Conservation (phyloP, 139 green algal species). For the Haematococcus lacustris region DNA sequence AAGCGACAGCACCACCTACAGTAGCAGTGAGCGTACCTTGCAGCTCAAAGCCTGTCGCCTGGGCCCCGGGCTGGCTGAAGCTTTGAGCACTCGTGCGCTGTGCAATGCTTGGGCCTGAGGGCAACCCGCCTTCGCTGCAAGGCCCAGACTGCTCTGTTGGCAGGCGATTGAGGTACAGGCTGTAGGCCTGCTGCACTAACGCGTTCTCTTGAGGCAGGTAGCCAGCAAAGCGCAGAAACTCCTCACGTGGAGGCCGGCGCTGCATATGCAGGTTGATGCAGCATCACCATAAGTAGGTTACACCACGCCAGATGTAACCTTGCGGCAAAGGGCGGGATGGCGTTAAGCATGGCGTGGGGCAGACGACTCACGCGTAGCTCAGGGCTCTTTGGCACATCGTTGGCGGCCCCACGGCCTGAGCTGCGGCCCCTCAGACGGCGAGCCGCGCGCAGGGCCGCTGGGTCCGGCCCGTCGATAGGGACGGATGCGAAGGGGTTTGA, state of each 20-base stretch:
- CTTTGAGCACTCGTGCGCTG: no score
- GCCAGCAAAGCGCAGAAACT: neutral
- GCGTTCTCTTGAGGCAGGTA: constrained; percentile 1
- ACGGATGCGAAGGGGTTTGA: constrained; percentile 12
- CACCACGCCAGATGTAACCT: neutral
- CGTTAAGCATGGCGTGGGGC: no score
- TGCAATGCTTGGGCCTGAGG: no score
- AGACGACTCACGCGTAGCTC: no score
- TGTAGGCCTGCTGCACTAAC: constrained; percentile 2
- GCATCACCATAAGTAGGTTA: neutral
- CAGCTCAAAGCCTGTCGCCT: no score
- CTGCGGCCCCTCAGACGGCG: no score
- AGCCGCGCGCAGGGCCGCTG: neutral
- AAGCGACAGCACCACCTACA: no score
- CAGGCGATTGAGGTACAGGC: neutral
- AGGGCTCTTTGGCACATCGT: no score
- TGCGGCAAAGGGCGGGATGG: neutral
- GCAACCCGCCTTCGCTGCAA: no score
- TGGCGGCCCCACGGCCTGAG: no score
- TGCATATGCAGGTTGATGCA: neutral
- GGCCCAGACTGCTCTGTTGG: constrained; percentile 2
- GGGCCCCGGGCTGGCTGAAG: no score
- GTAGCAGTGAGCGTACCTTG: no score
- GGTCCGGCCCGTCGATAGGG: neutral
- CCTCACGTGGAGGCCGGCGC: neutral